Evolutionary conservation across 2,329 filamentous ascomycete species (phyloP).

Genomic region (Sporothrix dimorphospora): DNA sequence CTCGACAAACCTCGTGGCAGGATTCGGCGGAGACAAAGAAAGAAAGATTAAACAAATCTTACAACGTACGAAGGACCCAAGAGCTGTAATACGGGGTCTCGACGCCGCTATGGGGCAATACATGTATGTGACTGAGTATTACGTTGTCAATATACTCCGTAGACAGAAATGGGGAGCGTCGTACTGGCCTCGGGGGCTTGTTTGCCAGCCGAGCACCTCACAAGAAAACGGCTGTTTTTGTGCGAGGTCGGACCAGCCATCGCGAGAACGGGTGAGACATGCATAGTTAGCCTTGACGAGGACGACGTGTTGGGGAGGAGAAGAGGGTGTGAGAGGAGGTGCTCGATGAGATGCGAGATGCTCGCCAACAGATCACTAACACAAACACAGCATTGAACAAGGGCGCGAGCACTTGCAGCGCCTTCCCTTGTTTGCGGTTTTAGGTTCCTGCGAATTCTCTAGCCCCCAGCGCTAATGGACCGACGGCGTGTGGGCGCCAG

Average conservation of each 20-base stretch:
- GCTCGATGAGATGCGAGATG: neutral
- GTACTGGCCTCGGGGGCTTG: neutral
- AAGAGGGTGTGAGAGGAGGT: neutral
- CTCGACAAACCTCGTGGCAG: neutral
- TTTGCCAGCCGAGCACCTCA: neutral
- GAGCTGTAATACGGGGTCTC: too few relatives aligned
- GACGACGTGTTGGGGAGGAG: too few relatives aligned
- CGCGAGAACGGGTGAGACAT: neutral
- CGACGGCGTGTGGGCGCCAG: too few relatives aligned
- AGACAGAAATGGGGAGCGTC: too few relatives aligned
- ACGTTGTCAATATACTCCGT: too few relatives aligned
- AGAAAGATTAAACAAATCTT: neutral
- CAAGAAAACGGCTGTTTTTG: too few relatives aligned
- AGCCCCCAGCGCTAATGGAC: slow-evolving; percentile 24
- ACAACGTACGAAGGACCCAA: too few relatives aligned
- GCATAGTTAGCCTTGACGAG: slow-evolving; percentile 3
- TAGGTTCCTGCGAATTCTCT: slow-evolving; percentile 31
- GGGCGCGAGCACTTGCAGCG: neutral
- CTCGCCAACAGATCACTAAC: neutral
- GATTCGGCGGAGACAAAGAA: neutral
- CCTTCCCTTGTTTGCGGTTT: neutral
- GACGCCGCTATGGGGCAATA: too few relatives aligned
- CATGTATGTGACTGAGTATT: too few relatives aligned
- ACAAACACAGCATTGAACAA: neutral
- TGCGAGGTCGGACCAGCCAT: neutral